Conservation (phyloP, 169 alveolate genomes). For the Plasmodium adleri region DNA sequence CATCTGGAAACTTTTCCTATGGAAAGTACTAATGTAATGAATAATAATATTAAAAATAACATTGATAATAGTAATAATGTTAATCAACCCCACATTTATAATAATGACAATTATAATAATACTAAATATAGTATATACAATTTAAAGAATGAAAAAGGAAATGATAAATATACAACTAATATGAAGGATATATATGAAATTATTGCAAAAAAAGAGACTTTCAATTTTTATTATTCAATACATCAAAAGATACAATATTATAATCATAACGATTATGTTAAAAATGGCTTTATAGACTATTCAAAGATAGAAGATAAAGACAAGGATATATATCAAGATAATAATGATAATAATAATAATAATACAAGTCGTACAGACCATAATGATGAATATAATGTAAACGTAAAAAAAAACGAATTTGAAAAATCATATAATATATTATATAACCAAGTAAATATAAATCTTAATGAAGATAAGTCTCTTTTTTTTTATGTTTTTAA, state of each 20-base stretch:
- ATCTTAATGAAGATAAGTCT: conserved; percentile 7
- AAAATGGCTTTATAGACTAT: neutral
- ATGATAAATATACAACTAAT: no score
- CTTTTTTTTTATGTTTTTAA: conserved; percentile 51
- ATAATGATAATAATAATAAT: neutral
- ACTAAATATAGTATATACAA: neutral
- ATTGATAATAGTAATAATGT: no score
- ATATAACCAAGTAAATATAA: neutral
- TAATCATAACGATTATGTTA: neutral
- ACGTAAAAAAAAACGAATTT: neutral
- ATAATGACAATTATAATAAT: neutral
- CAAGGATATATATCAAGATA: neutral
- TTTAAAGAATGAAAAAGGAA: no score
- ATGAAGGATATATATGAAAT: no score
- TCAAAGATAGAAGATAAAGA: neutral
- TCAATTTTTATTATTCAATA: conserved; percentile 21
- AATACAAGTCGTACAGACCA: no score
- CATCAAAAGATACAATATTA: conserved; percentile 20
- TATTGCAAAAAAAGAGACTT: no score
- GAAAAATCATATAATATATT: neutral
- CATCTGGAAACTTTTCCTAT: no score
- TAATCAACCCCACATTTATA: neutral
- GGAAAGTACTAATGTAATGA: no score
- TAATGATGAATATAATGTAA: neutral
- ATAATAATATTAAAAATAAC: no score